phyloP scores from a whole-genome alignment of 1,139 yeast genomes.

The Sugiyamaella grinbergsii region DNA sequence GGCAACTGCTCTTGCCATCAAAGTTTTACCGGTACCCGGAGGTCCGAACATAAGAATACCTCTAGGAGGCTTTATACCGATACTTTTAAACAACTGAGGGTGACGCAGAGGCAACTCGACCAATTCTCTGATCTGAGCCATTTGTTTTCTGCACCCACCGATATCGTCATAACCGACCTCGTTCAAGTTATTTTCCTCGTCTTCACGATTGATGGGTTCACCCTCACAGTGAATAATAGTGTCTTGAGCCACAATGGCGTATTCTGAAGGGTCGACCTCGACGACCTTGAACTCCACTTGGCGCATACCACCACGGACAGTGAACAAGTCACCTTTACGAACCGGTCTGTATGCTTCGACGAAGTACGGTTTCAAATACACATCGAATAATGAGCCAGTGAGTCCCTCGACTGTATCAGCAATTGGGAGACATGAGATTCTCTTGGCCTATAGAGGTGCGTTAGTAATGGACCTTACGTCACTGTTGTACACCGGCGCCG shows the following conservation, averaged over 20 bases:
- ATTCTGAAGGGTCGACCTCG: conserved; percentile 96
- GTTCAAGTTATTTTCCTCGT: conserved; percentile 92
- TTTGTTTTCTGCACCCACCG: conserved; percentile 98
- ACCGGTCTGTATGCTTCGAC: conserved; percentile 99
- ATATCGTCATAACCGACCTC: conserved; percentile 99
- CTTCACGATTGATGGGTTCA: conserved; percentile 98
- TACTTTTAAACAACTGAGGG: conserved; percentile 93
- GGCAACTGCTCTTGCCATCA: conserved; percentile 99
- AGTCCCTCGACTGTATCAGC: conserved; percentile 98
- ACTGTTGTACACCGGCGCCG: neutral
- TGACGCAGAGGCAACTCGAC: conserved; percentile 96
- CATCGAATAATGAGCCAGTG: conserved; percentile 96
- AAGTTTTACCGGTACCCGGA: conserved; percentile 98
- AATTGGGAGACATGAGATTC: conserved; percentile 95
- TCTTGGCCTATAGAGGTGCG: conserved; percentile 38
- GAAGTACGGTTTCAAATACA: conserved; percentile 94
- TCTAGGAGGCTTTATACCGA: conserved; percentile 97
- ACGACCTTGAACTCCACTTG: conserved; percentile 98
- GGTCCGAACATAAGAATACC: conserved; percentile 98
- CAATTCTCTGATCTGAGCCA: conserved; percentile 97
- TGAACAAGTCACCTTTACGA: conserved; percentile 93
- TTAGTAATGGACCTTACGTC: neutral
- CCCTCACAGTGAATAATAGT: conserved; percentile 98
- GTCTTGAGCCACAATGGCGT: conserved; percentile 97
- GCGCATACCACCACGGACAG: conserved; percentile 98